These are phyloP conservation scores for Cercospora citrullina DNA, from an alignment of 2,329 filamentous ascomycete species.

Conservation along the genomic window DNA sequence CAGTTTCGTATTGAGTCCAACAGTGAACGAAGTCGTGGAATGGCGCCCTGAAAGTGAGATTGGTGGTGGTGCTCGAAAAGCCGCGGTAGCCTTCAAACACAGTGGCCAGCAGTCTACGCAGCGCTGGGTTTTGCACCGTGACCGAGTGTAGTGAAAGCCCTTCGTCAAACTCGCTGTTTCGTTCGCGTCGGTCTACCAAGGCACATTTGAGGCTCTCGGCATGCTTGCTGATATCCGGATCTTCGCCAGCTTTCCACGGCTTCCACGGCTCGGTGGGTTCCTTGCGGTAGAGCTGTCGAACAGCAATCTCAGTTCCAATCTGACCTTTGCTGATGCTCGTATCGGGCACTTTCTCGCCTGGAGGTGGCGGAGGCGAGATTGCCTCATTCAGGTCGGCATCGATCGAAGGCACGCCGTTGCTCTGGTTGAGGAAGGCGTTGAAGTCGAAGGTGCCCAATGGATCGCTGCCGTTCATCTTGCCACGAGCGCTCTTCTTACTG, in stretches of 20 bases:
- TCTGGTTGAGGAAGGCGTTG: not conserved
- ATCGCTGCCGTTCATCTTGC: not conserved
- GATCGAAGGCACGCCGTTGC: not conserved
- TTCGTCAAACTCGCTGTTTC: slow-evolving; percentile 24
- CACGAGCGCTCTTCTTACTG: not conserved
- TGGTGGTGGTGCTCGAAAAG: slow-evolving; percentile 37
- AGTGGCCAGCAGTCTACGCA: slow-evolving; percentile 58
- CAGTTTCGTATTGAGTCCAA: slow-evolving; percentile 36
- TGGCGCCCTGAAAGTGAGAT: slow-evolving; percentile 38
- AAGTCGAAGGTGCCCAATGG: not conserved
- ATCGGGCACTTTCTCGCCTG: not conserved
- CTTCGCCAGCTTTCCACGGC: slow-evolving; percentile 9
- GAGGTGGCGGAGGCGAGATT: not conserved
- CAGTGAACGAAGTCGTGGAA: slow-evolving; percentile 42
- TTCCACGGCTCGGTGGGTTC: not conserved
- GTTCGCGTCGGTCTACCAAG: slow-evolving; percentile 32
- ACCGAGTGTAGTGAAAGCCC: slow-evolving; percentile 59
- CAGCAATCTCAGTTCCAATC: not conserved
- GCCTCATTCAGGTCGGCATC: not conserved
- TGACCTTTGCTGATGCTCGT: not conserved
- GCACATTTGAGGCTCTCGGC: slow-evolving; percentile 26
- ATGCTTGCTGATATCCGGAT: slow-evolving; percentile 10
- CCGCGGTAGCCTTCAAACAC: slow-evolving; percentile 59
- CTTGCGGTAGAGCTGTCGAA: slow-evolving; percentile 13
- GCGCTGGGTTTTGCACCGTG: slow-evolving; percentile 61